These are phyloP conservation scores for Calonectria hongkongensis DNA, from an alignment of 2,329 filamentous ascomycete species.

Conservation along the genomic window DNA sequence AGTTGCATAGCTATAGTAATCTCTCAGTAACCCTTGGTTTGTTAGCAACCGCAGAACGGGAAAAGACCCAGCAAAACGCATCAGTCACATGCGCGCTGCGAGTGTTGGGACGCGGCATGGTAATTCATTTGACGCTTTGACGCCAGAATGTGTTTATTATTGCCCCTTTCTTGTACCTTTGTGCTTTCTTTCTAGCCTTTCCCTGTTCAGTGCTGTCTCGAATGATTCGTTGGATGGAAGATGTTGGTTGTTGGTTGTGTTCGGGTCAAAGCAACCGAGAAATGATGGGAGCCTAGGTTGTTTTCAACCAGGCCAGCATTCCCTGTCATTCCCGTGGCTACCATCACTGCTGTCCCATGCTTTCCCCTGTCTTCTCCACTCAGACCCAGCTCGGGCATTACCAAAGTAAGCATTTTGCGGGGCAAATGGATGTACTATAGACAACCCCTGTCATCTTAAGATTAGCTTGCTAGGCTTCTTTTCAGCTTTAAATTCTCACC, in stretches of 20 bases:
- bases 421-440: not conserved
- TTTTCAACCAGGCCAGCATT: not conserved
- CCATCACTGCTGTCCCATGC: no score
- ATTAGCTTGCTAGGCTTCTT: not conserved
- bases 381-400: not conserved
- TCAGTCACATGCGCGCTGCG: not conserved
- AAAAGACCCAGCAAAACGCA: no score
- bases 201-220: not conserved
- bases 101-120: not conserved
- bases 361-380: not conserved
- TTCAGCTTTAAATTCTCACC: conserved; percentile 14
- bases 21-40: no score
- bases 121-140: no score
- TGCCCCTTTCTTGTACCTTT: no score
- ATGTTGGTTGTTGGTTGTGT: not conserved
- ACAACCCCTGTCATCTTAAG: conserved; percentile 12
- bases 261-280: not conserved
- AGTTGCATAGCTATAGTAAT: not conserved
- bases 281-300: not conserved
- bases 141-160: no score
- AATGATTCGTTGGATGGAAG: not conserved
- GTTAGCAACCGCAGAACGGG: no score
- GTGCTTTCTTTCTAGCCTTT: not conserved
- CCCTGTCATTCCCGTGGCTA: not conserved
- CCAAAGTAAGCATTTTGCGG: not conserved